Base-by-base conservation (phyloP, 2,329 filamentous ascomycete species). In the Phialophora verrucosa region DNA sequence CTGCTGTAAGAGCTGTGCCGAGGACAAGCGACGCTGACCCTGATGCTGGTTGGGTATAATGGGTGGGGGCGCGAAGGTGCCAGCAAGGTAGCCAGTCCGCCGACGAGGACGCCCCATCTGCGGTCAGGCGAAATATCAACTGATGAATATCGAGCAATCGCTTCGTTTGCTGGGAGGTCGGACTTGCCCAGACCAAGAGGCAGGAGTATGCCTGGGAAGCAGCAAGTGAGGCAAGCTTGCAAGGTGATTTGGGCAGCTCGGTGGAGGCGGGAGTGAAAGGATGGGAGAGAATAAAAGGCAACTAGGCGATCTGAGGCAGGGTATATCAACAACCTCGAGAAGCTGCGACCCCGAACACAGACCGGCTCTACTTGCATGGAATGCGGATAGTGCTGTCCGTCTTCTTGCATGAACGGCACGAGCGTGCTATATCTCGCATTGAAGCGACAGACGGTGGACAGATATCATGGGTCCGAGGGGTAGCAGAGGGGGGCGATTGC, bases 51-150 rank as follows among this genome's bases (percentile, higher is more conserved):
- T 62, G 25, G 66, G 29, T 35, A 47, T 14, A 59, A 61, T 49
- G 25, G 58, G 11, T 5, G 59, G 38, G 63, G 60, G 57, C 1
- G 55, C 51, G 12, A 63, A 58, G 25, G 62, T 61, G 63, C 62
- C 66, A 25, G 65, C 63, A 29, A 56, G 56, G 49, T 68, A 57
- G 47, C 66, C 66, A 35, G 59, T 66, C 38, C 59, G 63, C 38
- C 63, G 63, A 49, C 53, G 63, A 42, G 56, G 60, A 12, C 66
- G 66, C 60, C 66, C 66, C 66, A 68, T 68, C 23, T 62, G 63
- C 29, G 25, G 25, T 49, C 47, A 54, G 63, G 66, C 60, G 58
- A 58, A 57, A 31, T 56, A 44, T 25, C 27, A 25, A 35, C 51
- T 31, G 47, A 49, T 35, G 38, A 51, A 58, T 32, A 17, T 29